Evolutionary conservation across 2,329 filamentous ascomycete species (phyloP).

Genomic region (Dactylella cylindrospora): DNA sequence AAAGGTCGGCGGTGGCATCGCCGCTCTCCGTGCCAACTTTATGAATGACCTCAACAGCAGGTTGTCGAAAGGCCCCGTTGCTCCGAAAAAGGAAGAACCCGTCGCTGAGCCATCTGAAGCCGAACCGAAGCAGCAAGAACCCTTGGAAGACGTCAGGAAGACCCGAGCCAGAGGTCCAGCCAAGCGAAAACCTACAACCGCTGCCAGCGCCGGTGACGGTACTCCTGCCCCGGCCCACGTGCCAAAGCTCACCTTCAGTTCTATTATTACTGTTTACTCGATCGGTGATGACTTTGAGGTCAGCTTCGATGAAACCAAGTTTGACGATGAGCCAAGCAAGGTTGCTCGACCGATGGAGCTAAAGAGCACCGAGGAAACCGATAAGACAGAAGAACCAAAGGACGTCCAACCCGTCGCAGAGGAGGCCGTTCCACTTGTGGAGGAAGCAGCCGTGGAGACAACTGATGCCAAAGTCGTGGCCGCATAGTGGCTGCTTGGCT

Average conservation of each 20-base stretch:
- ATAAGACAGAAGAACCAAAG: slow-evolving; percentile 7
- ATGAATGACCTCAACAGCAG: slow-evolving; percentile 91
- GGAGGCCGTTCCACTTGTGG: no score
- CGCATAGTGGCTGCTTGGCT: no score
- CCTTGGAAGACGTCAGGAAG: slow-evolving; percentile 87
- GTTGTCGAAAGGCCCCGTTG: slow-evolving; percentile 73
- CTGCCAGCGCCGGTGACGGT: slow-evolving; percentile 6
- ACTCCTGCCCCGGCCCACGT: slow-evolving; percentile 2
- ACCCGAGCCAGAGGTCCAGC: slow-evolving; percentile 84
- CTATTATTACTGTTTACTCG: slow-evolving; percentile 43
- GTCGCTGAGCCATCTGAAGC: slow-evolving; percentile 46
- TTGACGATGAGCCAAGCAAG: slow-evolving; percentile 42
- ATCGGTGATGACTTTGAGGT: slow-evolving; percentile 42
- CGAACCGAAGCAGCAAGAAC: slow-evolving; percentile 54
- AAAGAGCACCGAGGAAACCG: slow-evolving; percentile 4
- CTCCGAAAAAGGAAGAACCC: slow-evolving; percentile 65
- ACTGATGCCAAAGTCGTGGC: slow-evolving; percentile 5
- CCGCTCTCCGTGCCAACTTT: slow-evolving; percentile 85
- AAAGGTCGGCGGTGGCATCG: slow-evolving; percentile 80
- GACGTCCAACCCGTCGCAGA: no score
- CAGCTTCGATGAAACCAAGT: slow-evolving; percentile 44
- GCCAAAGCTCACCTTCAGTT: slow-evolving; percentile 39
- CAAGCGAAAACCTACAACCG: slow-evolving; percentile 62
- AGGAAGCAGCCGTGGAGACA: background rate
- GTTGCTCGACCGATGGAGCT: slow-evolving; percentile 24